A percentile compares a stretch with the other conserved stretches of the same genome.
phyloP scores from a whole-genome alignment of 495 filamentous ascomycete species.

The Penicillium desertorum region DNA sequence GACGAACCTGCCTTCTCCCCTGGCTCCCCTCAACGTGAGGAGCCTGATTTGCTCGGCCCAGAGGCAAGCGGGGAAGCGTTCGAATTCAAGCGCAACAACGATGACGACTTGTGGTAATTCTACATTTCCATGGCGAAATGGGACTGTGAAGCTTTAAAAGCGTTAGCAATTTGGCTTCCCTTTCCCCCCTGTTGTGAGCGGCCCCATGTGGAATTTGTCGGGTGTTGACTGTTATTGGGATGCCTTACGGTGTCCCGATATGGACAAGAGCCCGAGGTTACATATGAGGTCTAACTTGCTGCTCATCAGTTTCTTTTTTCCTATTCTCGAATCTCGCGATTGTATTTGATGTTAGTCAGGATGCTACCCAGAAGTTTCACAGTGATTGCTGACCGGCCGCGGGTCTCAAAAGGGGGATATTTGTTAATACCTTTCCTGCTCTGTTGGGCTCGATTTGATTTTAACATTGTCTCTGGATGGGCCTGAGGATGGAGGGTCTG shows the following conservation, averaged over 20 bases:
- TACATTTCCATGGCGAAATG: not conserved
- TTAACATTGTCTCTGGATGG: not conserved
- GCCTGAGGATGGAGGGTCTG: constrained; percentile 4
- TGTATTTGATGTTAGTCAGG: not conserved
- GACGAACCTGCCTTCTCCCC: not conserved
- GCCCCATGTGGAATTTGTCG: not conserved
- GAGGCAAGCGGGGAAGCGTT: not conserved
- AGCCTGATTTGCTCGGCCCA: not conserved
- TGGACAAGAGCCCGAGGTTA: not conserved
- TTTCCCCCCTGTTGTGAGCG: not conserved
- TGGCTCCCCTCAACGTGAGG: not conserved
- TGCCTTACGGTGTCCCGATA: constrained; percentile 1
- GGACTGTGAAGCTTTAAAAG: not conserved
- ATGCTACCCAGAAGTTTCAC: not conserved
- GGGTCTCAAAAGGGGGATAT: not conserved
- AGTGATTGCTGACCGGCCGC: constrained; percentile 5
- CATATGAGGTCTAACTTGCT: not conserved
- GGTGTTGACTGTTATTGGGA: constrained; percentile 4
- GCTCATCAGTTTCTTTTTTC: not conserved
- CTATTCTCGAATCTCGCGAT: not conserved
- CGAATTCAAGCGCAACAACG: not conserved
- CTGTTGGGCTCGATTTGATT: not conserved
- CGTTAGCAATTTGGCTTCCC: not conserved
- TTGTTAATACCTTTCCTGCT: not conserved
- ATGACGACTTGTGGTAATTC: constrained; percentile 4